Evolutionary conservation across 768 basidiomycete genomes (phyloP).

Genomic region (Sporobolomyces phaffii): DNA sequence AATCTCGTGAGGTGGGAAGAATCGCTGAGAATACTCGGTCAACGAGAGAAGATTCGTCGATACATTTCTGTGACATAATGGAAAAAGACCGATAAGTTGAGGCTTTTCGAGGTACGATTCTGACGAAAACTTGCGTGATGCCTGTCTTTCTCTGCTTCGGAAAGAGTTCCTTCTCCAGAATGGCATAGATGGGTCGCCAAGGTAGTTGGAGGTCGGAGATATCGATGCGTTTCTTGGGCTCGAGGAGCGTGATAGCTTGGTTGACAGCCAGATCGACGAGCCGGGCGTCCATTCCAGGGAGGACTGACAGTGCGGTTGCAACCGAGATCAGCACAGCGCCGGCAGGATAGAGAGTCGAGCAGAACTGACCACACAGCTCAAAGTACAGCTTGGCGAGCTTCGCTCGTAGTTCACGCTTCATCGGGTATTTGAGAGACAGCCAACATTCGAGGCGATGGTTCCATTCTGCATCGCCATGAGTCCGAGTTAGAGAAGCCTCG

Average conservation of each 20-base stretch:
- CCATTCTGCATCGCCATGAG: conserved; percentile 43
- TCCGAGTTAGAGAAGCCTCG: too few relatives aligned
- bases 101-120: neutral
- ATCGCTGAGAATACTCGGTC: conserved; percentile 56
- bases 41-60: conserved; percentile 47
- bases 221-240: conserved; percentile 63
- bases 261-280: conserved; percentile 64
- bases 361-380: conserved; percentile 58
- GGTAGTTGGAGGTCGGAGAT: conserved; percentile 74
- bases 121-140: conserved; percentile 41
- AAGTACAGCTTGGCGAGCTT: conserved; percentile 71
- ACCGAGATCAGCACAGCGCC: neutral
- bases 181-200: conserved; percentile 70
- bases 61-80: conserved; percentile 43
- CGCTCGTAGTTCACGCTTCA: conserved; percentile 71
- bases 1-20: conserved; percentile 81
- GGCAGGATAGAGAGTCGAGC: neutral
- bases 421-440: conserved; percentile 76
- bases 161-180: conserved; percentile 68
- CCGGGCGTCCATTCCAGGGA: conserved; percentile 66
- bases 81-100: neutral
- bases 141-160: conserved; percentile 52
- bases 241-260: conserved; percentile 50
- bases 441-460: conserved; percentile 51
- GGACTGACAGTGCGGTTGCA: conserved; percentile 19